Conservation (phyloP, 1,284 basidiomycete species). For the Stygiomarasmius scandens region DNA sequence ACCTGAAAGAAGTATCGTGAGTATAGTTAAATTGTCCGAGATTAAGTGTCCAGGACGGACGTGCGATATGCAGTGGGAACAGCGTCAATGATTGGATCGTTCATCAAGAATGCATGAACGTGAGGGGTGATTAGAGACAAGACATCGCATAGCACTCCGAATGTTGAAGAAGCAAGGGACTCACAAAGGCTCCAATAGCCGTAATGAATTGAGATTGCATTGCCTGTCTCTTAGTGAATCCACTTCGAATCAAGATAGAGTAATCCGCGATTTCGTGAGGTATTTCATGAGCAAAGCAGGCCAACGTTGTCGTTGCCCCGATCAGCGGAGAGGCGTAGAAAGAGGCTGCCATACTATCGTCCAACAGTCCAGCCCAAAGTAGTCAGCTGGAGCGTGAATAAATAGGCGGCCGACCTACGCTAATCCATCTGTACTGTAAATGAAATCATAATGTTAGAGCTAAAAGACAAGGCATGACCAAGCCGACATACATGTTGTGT, state of each 20-base stretch:
- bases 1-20: slow-evolving; percentile 10
- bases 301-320: slow-evolving; percentile 87
- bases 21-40: not conserved
- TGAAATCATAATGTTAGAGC: slow-evolving; percentile 15
- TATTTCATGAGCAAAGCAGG: slow-evolving; percentile 91
- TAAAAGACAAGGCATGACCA: slow-evolving; percentile 23
- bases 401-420: slow-evolving; percentile 56
- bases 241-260: slow-evolving; percentile 85
- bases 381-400: slow-evolving; percentile 10
- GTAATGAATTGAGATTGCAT: slow-evolving; percentile 92
- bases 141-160: not conserved
- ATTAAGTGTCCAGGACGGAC: not conserved
- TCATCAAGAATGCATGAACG: not conserved
- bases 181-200: slow-evolving; percentile 85
- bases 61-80: not conserved
- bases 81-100: not conserved
- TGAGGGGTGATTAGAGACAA: not conserved
- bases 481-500: slow-evolving; percentile 73
- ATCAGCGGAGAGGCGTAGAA: slow-evolving; percentile 90
- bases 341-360: slow-evolving; percentile 79
- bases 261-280: slow-evolving; percentile 93
- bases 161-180: too few relatives aligned
- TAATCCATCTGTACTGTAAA: slow-evolving; percentile 77
- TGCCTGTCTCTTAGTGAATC: slow-evolving; percentile 86
- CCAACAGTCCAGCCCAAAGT: too few relatives aligned